phyloP scores from a whole-genome alignment of 768 basidiomycete genomes.

The Plicaturopsis crispa region DNA sequence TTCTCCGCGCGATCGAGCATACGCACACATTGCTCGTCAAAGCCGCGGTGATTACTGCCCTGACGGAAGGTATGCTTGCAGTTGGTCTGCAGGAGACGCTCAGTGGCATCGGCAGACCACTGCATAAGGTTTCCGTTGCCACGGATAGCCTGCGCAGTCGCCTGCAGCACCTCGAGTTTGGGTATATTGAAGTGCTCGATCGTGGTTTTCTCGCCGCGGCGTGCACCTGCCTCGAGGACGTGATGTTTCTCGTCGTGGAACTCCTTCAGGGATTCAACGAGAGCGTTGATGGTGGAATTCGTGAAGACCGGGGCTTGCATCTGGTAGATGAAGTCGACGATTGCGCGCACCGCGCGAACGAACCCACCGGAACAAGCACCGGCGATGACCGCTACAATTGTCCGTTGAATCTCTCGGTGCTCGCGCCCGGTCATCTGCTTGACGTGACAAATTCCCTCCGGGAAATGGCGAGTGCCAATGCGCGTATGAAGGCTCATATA shows the following conservation, averaged over 20 bases:
- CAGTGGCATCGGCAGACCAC: conserved; percentile 5
- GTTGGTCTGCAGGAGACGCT: not conserved
- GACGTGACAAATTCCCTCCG: conserved; percentile 15
- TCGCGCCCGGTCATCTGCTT: conserved; percentile 21
- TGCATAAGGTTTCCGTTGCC: conserved; percentile 1
- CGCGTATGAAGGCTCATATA: conserved; percentile 17
- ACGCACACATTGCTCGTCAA: not conserved
- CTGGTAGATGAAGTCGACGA: conserved; percentile 3
- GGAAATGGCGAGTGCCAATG: conserved; percentile 17
- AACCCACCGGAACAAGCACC: not conserved
- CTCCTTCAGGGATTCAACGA: not conserved
- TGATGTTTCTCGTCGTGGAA: not conserved
- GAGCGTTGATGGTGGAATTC: not conserved
- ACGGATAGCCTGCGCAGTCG: conserved; percentile 1
- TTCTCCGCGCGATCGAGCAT: not conserved
- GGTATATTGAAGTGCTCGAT: conserved; percentile 5
- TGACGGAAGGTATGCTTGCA: not conserved
- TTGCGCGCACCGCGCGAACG: not conserved
- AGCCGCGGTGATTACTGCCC: not conserved
- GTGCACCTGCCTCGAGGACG: conserved; percentile 2
- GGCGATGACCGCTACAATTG: conserved; percentile 9
- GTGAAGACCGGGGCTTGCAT: not conserved
- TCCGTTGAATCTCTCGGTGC: conserved; percentile 17
- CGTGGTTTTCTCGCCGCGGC: not conserved
- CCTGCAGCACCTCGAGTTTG: conserved; percentile 7